Evolutionary conservation across 345 rosid species (phyloP), one percentile per base, ranked within the genome.

Genomic region (Dovyalis caffra): DNA sequence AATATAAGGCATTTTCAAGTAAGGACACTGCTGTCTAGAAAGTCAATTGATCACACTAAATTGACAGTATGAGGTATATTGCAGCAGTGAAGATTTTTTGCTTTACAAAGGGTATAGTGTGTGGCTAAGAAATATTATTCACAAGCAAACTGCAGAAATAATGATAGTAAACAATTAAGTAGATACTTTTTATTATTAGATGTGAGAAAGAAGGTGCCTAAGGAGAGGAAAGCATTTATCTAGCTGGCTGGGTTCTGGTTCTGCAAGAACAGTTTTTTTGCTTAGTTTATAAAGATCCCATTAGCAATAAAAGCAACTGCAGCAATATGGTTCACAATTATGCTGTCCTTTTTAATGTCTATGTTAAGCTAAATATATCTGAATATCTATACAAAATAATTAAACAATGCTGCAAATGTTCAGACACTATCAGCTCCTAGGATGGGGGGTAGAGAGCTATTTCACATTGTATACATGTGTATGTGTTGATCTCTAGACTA

Each of bases 1-100:
- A 67, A 66, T 45, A 45, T 21, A 74, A 43, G 58, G 71, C 71
- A 57, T n/a, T 67, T 67, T 78, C 5, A 71, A 45, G 66, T 25
- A 75, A 21, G 18, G 53, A 67, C 37, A 31, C 18, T 68, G 25
- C 9, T 7, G 14, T 61, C 67, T 66, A 35, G 61, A 43, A 43
- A 43, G 45, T 43, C 74, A 34, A 40, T 60, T 45, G 8, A 10
- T 16, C 38, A 65, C 47, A 21, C 62, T 26, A 25, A 63, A 33
- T 8, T 34, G 38, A 75, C 60, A 70, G 31, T 6, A 28, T 4
- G 45, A 45, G 51, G 51, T 43, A 70, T 37, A 21, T 25, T 23
- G 37, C 15, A 33, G 12, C 58, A 32, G 26, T 23, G 7, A 9
- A 28, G 37, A 35, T 16, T 28, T 37, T 28, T 62, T 21, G 25